Percentiles rank a stretch among this genome's conserved stretches.
phyloP scores from a whole-genome alignment of 208 protist genomes.

The Herpetomonas tarakana region DNA sequence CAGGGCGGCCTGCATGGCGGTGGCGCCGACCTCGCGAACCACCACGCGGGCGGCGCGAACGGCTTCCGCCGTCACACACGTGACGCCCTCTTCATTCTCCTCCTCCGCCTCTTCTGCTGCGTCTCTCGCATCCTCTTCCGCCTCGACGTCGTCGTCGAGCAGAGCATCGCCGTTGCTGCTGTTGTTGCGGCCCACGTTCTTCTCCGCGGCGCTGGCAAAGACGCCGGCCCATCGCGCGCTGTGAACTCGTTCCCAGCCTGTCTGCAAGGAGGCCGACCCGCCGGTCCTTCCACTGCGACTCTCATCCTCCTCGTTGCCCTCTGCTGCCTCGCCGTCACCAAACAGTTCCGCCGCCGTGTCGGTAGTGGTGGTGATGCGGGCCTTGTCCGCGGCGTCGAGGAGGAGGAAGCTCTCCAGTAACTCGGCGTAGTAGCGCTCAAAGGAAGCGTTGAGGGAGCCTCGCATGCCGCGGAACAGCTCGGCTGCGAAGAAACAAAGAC shows the following conservation, averaged over 20 bases:
- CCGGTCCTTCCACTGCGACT: neutral
- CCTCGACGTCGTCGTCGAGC: neutral
- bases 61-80: constrained; percentile 16
- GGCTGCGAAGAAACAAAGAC: constrained; percentile 50
- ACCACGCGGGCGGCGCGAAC: constrained; percentile 26
- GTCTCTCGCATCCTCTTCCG: too few relatives aligned
- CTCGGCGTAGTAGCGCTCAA: constrained; percentile 62
- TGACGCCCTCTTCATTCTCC: constrained; percentile 2
- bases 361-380: neutral
- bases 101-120: neutral
- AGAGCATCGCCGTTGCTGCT: neutral
- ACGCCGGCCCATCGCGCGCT: neutral
- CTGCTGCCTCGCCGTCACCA: constrained; percentile 10
- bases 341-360: constrained; percentile 3
- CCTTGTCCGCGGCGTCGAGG: constrained; percentile 6
- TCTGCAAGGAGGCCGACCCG: neutral
- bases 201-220: neutral
- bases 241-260: neutral
- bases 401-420: constrained; percentile 50
- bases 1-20: constrained; percentile 25
- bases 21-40: constrained; percentile 29
- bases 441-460: constrained; percentile 74
- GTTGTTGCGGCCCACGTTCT: neutral
- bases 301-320: constrained; percentile 1
- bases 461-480: constrained; percentile 84